Conservation (phyloP, 768 basidiomycete genomes). For the Heimioporus sp. region DNA sequence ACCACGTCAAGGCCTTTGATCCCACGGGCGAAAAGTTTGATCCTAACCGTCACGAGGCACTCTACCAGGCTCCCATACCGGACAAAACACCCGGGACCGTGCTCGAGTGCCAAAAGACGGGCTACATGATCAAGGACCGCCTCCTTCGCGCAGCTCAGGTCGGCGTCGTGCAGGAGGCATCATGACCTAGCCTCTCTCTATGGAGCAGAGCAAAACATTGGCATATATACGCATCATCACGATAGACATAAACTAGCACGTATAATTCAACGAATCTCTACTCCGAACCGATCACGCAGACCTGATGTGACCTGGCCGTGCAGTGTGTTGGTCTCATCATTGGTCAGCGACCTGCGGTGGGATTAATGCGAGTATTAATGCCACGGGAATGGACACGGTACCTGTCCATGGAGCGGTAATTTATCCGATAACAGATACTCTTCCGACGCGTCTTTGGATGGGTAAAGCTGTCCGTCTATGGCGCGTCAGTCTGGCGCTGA, state of each 20-base stretch:
- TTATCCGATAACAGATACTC: slow-evolving; percentile 87
- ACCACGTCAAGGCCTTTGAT: slow-evolving; percentile 89
- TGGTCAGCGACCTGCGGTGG: slow-evolving; percentile 69
- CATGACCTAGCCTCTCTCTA: slow-evolving; percentile 26
- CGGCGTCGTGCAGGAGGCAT: slow-evolving; percentile 80
- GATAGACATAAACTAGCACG: slow-evolving; percentile 37
- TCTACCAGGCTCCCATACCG: slow-evolving; percentile 91
- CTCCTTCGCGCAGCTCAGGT: slow-evolving; percentile 94
- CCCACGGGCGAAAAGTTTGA: slow-evolving; percentile 92
- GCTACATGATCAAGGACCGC: slow-evolving; percentile 93
- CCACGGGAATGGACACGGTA: slow-evolving; percentile 29
- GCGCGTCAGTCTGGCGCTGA: slow-evolving; percentile 4
- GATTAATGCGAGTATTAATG: slow-evolving; percentile 3
- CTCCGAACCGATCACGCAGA: slow-evolving; percentile 63
- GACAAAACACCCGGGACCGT: slow-evolving; percentile 87
- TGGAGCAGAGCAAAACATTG: slow-evolving; percentile 11
- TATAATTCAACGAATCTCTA: slow-evolving; percentile 80
- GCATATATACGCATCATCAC: slow-evolving; percentile 30
- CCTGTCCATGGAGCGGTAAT: slow-evolving; percentile 97
- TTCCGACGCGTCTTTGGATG: slow-evolving; percentile 83
- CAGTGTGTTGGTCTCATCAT: slow-evolving; percentile 84
- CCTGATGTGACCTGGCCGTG: slow-evolving; percentile 60
- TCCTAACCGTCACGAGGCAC: slow-evolving; percentile 92
- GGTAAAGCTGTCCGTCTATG: slow-evolving; percentile 84
- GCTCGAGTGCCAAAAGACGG: slow-evolving; percentile 85